Evolutionary conservation across 1,284 basidiomycete genomes (phyloP).

Genomic region (Somion occarium): DNA sequence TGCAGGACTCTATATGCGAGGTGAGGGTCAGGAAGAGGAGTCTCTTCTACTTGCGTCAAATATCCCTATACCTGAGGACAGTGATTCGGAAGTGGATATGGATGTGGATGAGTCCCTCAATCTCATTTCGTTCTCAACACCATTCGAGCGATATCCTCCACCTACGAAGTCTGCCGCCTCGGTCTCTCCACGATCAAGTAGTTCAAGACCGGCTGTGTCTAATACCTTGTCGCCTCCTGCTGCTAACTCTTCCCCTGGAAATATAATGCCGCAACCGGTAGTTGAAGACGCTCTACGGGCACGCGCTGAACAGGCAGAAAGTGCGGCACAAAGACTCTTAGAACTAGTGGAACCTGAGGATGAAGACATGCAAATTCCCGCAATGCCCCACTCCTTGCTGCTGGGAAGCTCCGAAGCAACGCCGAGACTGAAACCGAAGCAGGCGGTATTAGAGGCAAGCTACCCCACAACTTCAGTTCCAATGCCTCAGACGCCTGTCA

Average conservation of each 20-base stretch:
- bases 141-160: conserved; percentile 49
- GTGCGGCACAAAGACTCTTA: conserved; percentile 76
- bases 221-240: conserved; percentile 46
- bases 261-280: conserved; percentile 40
- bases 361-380: conserved; percentile 45
- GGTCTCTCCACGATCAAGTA: conserved; percentile 49
- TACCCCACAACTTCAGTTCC: conserved; percentile 16
- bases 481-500: conserved; percentile 57
- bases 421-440: conserved; percentile 36
- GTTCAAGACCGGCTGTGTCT: conserved; percentile 45
- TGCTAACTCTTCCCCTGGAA: conserved; percentile 31
- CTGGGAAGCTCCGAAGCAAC: conserved; percentile 34
- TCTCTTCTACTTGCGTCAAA: conserved; percentile 65
- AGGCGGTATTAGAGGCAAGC: conserved; percentile 19
- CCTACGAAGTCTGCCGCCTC: conserved; percentile 32
- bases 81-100: conserved; percentile 40
- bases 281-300: conserved; percentile 82
- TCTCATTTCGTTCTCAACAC: conserved; percentile 66
- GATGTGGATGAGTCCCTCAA: conserved; percentile 45
- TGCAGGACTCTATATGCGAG: conserved; percentile 21
- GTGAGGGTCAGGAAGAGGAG: conserved; percentile 37
- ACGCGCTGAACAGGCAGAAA: conserved; percentile 84
- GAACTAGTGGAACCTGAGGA: conserved; percentile 77
- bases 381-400: conserved; percentile 52
- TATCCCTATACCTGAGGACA: conserved; percentile 68